Conservation (phyloP, 2,329 filamentous ascomycete genomes). For the Cytospora schulzeri region DNA sequence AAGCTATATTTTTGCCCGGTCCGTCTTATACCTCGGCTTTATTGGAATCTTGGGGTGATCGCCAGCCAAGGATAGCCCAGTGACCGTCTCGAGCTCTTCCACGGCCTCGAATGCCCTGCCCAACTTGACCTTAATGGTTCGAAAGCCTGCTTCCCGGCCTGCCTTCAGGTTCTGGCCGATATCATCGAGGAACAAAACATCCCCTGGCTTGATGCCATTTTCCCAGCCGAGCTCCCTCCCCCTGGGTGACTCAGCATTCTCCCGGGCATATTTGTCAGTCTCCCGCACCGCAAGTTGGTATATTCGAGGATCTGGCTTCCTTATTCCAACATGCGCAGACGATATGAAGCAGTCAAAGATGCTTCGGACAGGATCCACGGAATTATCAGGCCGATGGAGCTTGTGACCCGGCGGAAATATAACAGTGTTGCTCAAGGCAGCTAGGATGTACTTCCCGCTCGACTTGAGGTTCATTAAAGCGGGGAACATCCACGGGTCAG, state of each 20-base stretch:
- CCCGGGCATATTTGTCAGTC: slow-evolving; percentile 63
- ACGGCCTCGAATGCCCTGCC: slow-evolving; percentile 81
- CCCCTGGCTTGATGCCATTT: slow-evolving; percentile 58
- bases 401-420: slow-evolving; percentile 78
- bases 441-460: slow-evolving; percentile 69
- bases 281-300: slow-evolving; percentile 73
- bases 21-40: slow-evolving; percentile 38
- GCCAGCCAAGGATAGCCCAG: slow-evolving; percentile 66
- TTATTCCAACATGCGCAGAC: slow-evolving; percentile 80
- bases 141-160: slow-evolving; percentile 72
- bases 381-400: slow-evolving; percentile 58
- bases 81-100: slow-evolving; percentile 73
- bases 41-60: slow-evolving; percentile 53
- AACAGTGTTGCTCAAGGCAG: slow-evolving; percentile 86
- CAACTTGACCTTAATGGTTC: slow-evolving; percentile 81
- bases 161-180: slow-evolving; percentile 92
- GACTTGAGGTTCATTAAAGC: slow-evolving; percentile 70
- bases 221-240: slow-evolving; percentile 48
- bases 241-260: slow-evolving; percentile 47
- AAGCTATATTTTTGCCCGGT: slow-evolving; percentile 48
- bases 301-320: slow-evolving; percentile 84
- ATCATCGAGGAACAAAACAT: slow-evolving; percentile 88
- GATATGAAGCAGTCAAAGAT: slow-evolving; percentile 88
- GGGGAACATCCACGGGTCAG: slow-evolving; percentile 88
- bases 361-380: slow-evolving; percentile 59